Evolutionary conservation across 2,329 filamentous ascomycete genomes (phyloP).

Genomic region (Stenocarpella maydis): DNA sequence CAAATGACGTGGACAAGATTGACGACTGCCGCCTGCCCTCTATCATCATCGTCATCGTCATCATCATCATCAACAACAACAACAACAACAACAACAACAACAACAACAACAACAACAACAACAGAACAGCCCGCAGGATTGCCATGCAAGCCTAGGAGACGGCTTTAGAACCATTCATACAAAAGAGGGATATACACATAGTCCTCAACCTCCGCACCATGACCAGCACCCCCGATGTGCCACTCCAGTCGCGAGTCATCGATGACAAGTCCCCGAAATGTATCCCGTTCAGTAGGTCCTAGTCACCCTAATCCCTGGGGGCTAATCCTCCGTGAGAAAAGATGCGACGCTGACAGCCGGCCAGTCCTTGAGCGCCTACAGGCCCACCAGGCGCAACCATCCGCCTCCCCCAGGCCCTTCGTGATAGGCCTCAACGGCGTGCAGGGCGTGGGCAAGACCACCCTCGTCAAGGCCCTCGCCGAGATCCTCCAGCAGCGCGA

Average conservation of each 20-base stretch:
- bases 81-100: too few species aligned
- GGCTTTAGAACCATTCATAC: neutral
- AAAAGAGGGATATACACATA: neutral
- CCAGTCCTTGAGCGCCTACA: conserved; percentile 64
- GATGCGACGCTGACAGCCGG: neutral
- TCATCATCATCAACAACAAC: too few species aligned
- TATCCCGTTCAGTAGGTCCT: conserved; percentile 68
- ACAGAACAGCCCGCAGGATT: neutral
- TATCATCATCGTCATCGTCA: neutral
- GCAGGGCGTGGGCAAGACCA: conserved; percentile 93
- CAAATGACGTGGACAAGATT: conserved; percentile 9
- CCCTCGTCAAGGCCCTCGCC: conserved; percentile 75
- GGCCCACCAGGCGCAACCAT: conserved; percentile 36
- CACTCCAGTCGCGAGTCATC: conserved; percentile 55
- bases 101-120: too few species aligned
- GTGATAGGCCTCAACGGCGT: conserved; percentile 90
- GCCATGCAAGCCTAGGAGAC: neutral
- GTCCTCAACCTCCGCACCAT: conserved; percentile 35
- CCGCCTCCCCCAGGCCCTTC: conserved; percentile 65
- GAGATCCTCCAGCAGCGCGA: conserved; percentile 64
- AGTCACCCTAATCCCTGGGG: neutral
- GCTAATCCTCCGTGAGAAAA: too few species aligned
- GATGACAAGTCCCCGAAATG: conserved; percentile 83
- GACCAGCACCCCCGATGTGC: conserved; percentile 42
- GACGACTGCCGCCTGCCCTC: neutral